Evolutionary conservation across 108 stramenopile genomes (phyloP).

Genomic region (Halocafeteria seosinensis): DNA sequence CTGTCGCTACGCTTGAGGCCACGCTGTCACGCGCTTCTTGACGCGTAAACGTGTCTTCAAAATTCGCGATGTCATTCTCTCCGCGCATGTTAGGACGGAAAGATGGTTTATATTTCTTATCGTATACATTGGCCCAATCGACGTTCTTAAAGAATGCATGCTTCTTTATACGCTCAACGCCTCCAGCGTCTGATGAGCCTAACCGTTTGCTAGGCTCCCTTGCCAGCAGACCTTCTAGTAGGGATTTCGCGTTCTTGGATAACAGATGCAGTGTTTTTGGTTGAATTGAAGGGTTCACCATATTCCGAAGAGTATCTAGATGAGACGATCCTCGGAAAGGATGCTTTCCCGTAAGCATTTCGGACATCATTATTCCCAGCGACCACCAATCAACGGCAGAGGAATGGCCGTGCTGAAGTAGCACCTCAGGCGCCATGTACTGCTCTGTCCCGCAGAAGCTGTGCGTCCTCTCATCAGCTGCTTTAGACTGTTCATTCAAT

Average conservation of each 20-base stretch:
- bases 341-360: conserved; percentile 24
- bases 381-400: conserved; percentile 23
- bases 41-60: conserved; percentile 16
- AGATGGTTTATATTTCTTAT: neutral
- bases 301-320: conserved; percentile 15
- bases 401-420: conserved; percentile 13
- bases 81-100: conserved; percentile 4
- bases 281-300: neutral
- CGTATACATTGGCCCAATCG: conserved; percentile 3
- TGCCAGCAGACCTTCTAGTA: conserved; percentile 63
- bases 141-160: neutral
- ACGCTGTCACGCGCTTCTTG: conserved; percentile 16
- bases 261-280: neutral
- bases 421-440: conserved; percentile 25
- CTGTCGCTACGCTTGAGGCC: neutral
- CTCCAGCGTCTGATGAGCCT: neutral
- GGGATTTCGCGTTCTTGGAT: conserved; percentile 32
- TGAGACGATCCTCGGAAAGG: conserved; percentile 26
- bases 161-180: neutral
- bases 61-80: conserved; percentile 12
- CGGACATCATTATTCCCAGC: conserved; percentile 16
- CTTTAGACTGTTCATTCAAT: neutral
- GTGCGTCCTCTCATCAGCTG: neutral
- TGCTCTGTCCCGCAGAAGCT: conserved; percentile 19
- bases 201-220: conserved; percentile 67